Evolutionary conservation across 106 monocot species (phyloP), one percentile per base, ranked within the genome.

Genomic region (Narthecium ossifragum): DNA sequence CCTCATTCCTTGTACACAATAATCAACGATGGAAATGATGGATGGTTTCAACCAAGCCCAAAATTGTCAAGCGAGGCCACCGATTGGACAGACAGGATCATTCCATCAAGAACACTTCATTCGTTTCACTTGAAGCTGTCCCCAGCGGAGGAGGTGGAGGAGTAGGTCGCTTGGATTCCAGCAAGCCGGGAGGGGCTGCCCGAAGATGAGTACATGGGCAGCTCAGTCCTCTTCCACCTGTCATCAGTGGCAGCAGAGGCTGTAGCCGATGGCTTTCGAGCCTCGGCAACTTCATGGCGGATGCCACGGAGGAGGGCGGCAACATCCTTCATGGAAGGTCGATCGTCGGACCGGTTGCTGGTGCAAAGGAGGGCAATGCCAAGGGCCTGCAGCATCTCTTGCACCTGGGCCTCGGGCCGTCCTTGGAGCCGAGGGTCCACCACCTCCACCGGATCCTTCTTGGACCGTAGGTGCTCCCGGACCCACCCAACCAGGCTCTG

Each of bases 241-340:
- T n/a, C n/a, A n/a, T n/a, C n/a, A n/a, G n/a, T n/a, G n/a, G n/a
- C n/a, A n/a, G n/a, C n/a, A n/a, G 43, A 43, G 6, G 12, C 43
- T 4, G 43, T 43, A 3, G 43, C 14, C 12, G 11, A 43, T 17
- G 43, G 43, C 11, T 43, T 43, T 43, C 43, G 43, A 18, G 43
- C 43, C 18, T 38, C 63, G 26, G 49, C 29, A 34, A 74, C 76
- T 43, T 75, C 73, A 18, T 76, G 79, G 30, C 78, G 74, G 55
- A 93, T 84, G 23, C 63, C 92, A 9, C 81, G 63, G 15, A 93
- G 68, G 41, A 93, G 68, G 0, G 85, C 88, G 18, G 81, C 92
- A 21, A 85, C 92, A 46, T 93, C 92, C 67, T 93, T 88, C 92
- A 93, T 93, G 24, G 73, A 59, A 11, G 92, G 92, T 8, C 92